These are phyloP conservation scores for Magnaporthiopsis rhizophila DNA, from an alignment of 2,329 filamentous ascomycete genomes.

Conservation along the genomic window DNA sequence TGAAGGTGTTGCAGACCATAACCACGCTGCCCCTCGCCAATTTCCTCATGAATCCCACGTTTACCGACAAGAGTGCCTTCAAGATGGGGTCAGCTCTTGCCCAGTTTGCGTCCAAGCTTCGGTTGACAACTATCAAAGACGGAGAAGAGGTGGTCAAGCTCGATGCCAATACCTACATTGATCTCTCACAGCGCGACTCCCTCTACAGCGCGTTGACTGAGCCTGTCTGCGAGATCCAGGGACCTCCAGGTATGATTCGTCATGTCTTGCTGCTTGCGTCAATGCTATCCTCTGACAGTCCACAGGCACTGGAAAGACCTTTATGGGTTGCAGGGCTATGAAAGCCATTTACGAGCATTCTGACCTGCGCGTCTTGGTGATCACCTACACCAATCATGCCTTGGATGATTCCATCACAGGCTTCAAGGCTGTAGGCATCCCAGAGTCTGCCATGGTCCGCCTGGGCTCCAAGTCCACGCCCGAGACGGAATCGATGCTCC, in stretches of 20 bases:
- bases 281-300: background rate
- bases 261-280: background rate
- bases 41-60: conserved; percentile 34
- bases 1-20: conserved; percentile 50
- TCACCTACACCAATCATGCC: conserved; percentile 63
- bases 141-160: conserved; percentile 4
- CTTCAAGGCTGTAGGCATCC: conserved; percentile 50
- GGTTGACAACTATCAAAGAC: conserved; percentile 6
- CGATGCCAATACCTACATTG: conserved; percentile 5
- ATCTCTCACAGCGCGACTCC: conserved; percentile 44
- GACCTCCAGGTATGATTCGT: conserved; percentile 52
- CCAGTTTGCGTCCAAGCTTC: background rate
- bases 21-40: conserved; percentile 46
- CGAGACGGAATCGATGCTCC: conserved; percentile 37
- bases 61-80: conserved; percentile 8
- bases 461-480: conserved; percentile 52
- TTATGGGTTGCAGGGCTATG: conserved; percentile 57
- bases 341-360: conserved; percentile 46
- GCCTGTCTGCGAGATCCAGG: conserved; percentile 57
- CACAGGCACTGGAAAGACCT: conserved; percentile 66
- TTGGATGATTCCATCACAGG: conserved; percentile 60
- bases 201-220: conserved; percentile 45
- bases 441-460: conserved; percentile 42
- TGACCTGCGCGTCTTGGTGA: conserved; percentile 46
- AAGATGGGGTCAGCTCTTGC: background rate